Evolutionary conservation across 257 asterid species (phyloP).

Genomic region (Prunella vulgaris): DNA sequence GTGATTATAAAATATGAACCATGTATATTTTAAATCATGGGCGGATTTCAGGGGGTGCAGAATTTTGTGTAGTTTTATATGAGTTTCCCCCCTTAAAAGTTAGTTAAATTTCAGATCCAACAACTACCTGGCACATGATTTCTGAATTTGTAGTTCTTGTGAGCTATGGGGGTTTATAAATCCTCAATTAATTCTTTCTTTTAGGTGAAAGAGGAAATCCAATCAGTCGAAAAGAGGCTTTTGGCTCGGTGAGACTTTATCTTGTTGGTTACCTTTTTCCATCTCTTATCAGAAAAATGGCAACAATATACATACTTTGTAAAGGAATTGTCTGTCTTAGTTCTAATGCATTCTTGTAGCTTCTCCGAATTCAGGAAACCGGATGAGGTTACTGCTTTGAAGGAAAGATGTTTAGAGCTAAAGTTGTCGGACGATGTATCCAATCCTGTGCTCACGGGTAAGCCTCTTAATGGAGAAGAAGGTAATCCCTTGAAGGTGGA

Average conservation of each 20-base stretch:
- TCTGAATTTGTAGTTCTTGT: conserved; percentile 9
- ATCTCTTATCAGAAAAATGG: background rate
- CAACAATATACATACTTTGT: background rate
- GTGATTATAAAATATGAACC: background rate
- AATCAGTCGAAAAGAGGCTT: conserved; percentile 18
- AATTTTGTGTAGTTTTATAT: too few relatives aligned
- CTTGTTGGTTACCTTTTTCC: background rate
- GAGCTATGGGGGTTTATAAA: background rate
- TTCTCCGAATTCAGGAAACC: conserved; percentile 27
- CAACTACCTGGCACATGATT: background rate
- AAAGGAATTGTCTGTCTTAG: background rate
- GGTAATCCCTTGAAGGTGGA: conserved; percentile 26
- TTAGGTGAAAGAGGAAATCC: conserved; percentile 47
- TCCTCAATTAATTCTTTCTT: conserved; percentile 8
- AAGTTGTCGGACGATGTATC: conserved; percentile 37
- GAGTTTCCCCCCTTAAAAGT: too few relatives aligned
- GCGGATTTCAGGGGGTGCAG: too few relatives aligned
- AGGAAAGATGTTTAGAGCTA: conserved; percentile 32
- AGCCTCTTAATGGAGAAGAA: conserved; percentile 30
- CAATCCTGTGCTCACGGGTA: conserved; percentile 33
- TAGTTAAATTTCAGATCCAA: background rate
- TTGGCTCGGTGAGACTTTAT: conserved; percentile 31
- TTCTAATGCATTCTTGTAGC: background rate
- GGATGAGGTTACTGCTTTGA: conserved; percentile 7
- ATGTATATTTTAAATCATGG: too few relatives aligned